Percentiles rank a stretch among this genome's conserved stretches.
phyloP scores from a whole-genome alignment of 2,329 filamentous ascomycete species.

The Penicillium fuscoglaucum region DNA sequence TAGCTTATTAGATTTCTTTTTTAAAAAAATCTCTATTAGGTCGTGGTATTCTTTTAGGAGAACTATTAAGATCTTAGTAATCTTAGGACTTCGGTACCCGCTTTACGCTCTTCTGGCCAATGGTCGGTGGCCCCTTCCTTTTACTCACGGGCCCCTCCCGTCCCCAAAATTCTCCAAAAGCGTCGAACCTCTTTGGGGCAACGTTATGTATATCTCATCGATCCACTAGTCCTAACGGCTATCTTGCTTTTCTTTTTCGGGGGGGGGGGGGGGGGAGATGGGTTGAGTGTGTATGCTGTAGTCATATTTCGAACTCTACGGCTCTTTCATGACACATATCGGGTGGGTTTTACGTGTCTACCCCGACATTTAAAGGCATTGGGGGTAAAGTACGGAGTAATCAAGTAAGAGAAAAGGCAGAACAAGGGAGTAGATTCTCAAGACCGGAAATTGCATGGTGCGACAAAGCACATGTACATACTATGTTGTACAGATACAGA shows the following conservation, averaged over 20 bases:
- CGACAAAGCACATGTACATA: background rate
- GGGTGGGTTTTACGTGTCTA: conserved; percentile 2
- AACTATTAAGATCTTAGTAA: too few species aligned
- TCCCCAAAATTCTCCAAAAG: too few species aligned
- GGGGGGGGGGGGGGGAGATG: too few species aligned
- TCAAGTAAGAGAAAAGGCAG: background rate
- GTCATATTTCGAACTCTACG: background rate
- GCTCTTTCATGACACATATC: background rate
- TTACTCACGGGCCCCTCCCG: too few species aligned
- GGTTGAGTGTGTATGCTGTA: background rate
- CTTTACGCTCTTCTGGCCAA: too few species aligned
- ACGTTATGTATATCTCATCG: conserved; percentile 4
- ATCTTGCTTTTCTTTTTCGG: background rate
- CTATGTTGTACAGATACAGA: background rate
- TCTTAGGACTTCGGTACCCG: too few species aligned
- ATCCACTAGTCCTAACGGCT: background rate
- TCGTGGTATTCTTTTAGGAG: too few species aligned
- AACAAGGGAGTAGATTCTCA: background rate
- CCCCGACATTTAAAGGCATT: conserved; percentile 1
- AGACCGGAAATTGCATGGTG: background rate
- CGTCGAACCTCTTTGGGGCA: too few species aligned
- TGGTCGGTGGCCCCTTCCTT: too few species aligned
- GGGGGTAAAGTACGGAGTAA: background rate
- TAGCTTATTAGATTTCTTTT: too few species aligned
- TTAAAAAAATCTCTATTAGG: too few species aligned